phyloP scores from a whole-genome alignment of 108 stramenopile species.

The Epithemia pelagica region DNA sequence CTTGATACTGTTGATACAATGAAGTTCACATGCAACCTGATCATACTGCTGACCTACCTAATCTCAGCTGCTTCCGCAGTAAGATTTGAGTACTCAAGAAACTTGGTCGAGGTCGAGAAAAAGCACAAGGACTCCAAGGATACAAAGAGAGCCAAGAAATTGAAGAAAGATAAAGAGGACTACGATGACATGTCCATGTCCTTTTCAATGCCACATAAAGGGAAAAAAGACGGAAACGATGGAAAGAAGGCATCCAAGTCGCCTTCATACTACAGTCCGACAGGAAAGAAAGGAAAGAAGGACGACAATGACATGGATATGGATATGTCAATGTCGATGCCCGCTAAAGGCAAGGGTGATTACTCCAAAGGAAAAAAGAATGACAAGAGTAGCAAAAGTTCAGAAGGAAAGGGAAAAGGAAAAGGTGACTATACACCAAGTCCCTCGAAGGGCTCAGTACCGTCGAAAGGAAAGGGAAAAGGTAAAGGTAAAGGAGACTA shows the following conservation, averaged over 20 bases:
- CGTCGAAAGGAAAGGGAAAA: neutral
- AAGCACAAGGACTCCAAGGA: too few relatives aligned
- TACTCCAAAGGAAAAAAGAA: neutral
- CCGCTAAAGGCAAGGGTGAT: neutral
- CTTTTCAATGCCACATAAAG: neutral
- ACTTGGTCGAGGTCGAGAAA: neutral
- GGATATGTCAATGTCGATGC: neutral
- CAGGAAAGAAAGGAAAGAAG: neutral
- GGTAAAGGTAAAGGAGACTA: neutral
- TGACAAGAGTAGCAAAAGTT: neutral
- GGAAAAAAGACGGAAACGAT: neutral
- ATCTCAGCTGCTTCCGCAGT: too few relatives aligned
- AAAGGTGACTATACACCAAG: neutral
- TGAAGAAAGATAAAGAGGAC: neutral
- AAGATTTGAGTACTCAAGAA: too few relatives aligned
- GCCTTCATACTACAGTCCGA: neutral
- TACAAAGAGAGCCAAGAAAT: neutral
- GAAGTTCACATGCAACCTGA: too few relatives aligned
- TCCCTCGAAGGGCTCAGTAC: neutral
- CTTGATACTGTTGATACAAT: too few relatives aligned
- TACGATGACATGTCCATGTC: neutral
- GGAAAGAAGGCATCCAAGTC: neutral
- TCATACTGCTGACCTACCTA: too few relatives aligned
- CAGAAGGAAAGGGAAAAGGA: neutral
- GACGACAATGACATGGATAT: neutral